A percentile compares a stretch with the other conserved stretches of the same genome.
These are phyloP conservation scores for Fistulifera solaris DNA, from an alignment of 108 stramenopile genomes.

Conservation along the genomic window DNA sequence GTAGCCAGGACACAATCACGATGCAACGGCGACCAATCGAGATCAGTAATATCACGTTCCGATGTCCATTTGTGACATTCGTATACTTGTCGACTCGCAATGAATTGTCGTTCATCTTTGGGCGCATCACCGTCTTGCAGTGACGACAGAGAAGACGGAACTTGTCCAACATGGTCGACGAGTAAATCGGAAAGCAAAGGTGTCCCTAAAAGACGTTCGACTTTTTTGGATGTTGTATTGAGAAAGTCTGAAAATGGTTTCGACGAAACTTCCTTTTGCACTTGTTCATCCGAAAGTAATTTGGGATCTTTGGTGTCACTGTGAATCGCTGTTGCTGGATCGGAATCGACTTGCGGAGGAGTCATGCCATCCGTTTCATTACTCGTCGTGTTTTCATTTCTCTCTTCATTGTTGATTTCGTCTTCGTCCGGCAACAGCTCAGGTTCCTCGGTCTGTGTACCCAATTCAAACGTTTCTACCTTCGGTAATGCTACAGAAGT, in stretches of 20 bases:
- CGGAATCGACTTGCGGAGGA: not conserved
- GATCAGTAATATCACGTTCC: constrained; percentile 58
- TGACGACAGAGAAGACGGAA: constrained; percentile 4
- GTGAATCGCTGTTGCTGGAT: too few species aligned
- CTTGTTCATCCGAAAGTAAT: constrained; percentile 51
- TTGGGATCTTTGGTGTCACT: constrained; percentile 21
- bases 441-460: constrained; percentile 69
- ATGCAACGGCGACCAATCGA: constrained; percentile 81
- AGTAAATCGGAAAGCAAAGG: constrained; percentile 49
- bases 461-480: constrained; percentile 66
- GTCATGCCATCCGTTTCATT: constrained; percentile 2
- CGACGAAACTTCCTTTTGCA: constrained; percentile 40
- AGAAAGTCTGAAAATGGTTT: constrained; percentile 60
- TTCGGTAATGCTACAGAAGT: constrained; percentile 16
- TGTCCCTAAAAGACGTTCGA: constrained; percentile 66
- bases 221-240: constrained; percentile 71
- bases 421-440: constrained; percentile 68
- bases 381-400: constrained; percentile 4
- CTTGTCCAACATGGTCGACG: constrained; percentile 52
- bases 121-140: constrained; percentile 10
- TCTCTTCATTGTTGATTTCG: constrained; percentile 35
- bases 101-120: constrained; percentile 41
- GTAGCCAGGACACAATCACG: constrained; percentile 65
- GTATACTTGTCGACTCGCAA: constrained; percentile 51
- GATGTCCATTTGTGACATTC: constrained; percentile 64